phyloP scores from a whole-genome alignment of 495 filamentous ascomycete species.

The Podospora pseudocomata region DNA sequence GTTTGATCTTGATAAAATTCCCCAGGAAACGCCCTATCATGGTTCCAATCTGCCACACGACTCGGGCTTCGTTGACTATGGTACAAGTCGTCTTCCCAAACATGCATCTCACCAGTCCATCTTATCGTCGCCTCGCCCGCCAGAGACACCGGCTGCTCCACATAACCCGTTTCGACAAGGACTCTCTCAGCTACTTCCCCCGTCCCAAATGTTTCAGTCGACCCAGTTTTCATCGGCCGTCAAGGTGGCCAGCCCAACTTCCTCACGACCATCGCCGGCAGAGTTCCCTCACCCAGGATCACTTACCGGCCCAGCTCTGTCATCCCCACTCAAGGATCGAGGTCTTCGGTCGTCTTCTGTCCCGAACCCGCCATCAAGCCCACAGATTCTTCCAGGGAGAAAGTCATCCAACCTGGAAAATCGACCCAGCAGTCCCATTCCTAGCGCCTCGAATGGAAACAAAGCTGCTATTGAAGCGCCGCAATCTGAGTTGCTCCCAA shows the following conservation, averaged over 20 bases:
- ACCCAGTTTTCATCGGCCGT: constrained; percentile 45
- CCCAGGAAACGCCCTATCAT: constrained; percentile 13
- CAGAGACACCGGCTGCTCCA: constrained; percentile 42
- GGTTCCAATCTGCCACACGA: constrained; percentile 17
- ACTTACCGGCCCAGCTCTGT: constrained; percentile 37
- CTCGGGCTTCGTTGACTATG: constrained; percentile 26
- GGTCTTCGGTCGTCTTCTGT: constrained; percentile 39
- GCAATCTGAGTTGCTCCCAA: background rate
- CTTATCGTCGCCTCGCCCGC: constrained; percentile 18
- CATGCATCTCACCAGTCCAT: constrained; percentile 18
- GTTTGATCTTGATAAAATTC: constrained; percentile 26
- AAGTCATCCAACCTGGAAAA: constrained; percentile 16
- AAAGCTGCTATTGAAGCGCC: constrained; percentile 27
- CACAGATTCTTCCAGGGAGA: constrained; percentile 26
- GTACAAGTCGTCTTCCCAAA: constrained; percentile 11
- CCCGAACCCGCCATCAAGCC: constrained; percentile 34
- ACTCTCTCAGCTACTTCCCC: constrained; percentile 35
- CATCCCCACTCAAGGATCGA: constrained; percentile 44
- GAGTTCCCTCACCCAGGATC: constrained; percentile 35
- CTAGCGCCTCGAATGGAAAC: constrained; percentile 15
- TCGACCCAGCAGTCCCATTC: constrained; percentile 21
- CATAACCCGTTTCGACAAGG: constrained; percentile 41
- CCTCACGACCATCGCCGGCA: constrained; percentile 47
- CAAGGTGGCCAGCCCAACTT: constrained; percentile 45
- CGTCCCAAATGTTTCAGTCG: constrained; percentile 44